Base-by-base conservation (phyloP, 495 filamentous ascomycete genomes). In the Podospora conica region DNA sequence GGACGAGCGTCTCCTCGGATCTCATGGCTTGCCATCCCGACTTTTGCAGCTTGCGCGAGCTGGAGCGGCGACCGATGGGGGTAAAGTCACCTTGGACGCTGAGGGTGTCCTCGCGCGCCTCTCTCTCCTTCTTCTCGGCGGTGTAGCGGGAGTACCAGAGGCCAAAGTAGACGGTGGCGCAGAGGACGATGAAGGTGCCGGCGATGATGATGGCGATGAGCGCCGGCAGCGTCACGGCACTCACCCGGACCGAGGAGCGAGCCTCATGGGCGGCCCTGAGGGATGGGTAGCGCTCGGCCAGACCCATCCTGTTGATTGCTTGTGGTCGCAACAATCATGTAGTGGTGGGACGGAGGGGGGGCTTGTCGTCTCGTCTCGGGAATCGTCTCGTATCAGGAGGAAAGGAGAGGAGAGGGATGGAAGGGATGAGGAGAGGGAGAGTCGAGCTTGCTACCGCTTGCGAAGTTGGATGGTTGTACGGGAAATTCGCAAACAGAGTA, bases 61-160 rank as follows among this genome's bases (percentile, higher is more conserved):
- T 27, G 5, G 58, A 59, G 4, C 58, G 24, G 1, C 58, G 58
- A 29, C 58, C 27, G 25, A 27, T 61, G n/a, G 28, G 29, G 7
- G 29, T 24, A 15, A 55, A 31, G 20, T 57, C 53, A 21, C 55
- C 23, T 0, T 65, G 25, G 48, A 53, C 48, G 29, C 28, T 60
- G 20, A 23, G 11, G 12, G 11, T 61, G n/a, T 62, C 29, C 28
- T 31, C 55, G 25, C 58, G 25, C 2, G 23, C 56, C n/a, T 5
- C 58, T 11, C 27, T 55, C 3, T 18, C 58, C 25, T 60, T 58
- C 3, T 53, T 65, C 24, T 57, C 53, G n/a, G 65, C 62, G 5
- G 59, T 65, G 24, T 62, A 65, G 25, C 70, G 64, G 6, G 68
- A 70, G 24, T 60, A 54, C 61, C 62, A 71, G 23, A 69, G 61